Evolutionary conservation across 2,329 filamentous ascomycete species (phyloP), one percentile per base, ranked within the genome.

Genomic region (Ceratocystis colombiana): DNA sequence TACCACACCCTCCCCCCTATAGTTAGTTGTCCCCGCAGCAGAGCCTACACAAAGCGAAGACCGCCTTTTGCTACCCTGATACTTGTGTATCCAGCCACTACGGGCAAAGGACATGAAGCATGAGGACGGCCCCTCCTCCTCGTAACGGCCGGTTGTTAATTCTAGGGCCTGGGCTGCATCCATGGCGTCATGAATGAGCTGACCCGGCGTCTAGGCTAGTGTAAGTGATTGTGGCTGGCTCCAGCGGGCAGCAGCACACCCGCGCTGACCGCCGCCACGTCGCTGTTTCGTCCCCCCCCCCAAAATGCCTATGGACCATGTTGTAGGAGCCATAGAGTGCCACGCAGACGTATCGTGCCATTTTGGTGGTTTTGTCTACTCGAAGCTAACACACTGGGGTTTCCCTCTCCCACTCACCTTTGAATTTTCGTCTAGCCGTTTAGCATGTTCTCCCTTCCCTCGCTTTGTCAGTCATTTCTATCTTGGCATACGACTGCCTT

Each of bases 101-200:
- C 28, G 28, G 20, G 25, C 48, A 53, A 53, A 41, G 10, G 37
- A 41, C 37, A 41, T 41, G 48, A 53, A 25, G 8, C 7, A 53
- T 5, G 25, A 25, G 7, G 20, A 25, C 15, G 5, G 20, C 48
- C 48, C 48, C 8, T 41, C 37, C 37, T 41, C 37, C 20, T 53
- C 22, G 12, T 33, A 37, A 17, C 53, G 15, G 17, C 28, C 53
- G 12, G 17, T 7, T 8, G 15, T 6, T n/a, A 20, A 15, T 17
- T 33, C 53, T n/a, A 17, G 28, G 17, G 53, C n/a, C 53, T 33
- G 25, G 25, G 12, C 53, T n/a, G 12, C 25, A 17, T 17, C 25
- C 28, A 59, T 59, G 53, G 53, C n/a, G 15, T 59, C 28, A 59
- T 59, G 25, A 17, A 59, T 59, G 53, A 59, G 25, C 53, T 59